phyloP scores from a whole-genome alignment of 306 rosid species.

The Begonia masoniana region DNA sequence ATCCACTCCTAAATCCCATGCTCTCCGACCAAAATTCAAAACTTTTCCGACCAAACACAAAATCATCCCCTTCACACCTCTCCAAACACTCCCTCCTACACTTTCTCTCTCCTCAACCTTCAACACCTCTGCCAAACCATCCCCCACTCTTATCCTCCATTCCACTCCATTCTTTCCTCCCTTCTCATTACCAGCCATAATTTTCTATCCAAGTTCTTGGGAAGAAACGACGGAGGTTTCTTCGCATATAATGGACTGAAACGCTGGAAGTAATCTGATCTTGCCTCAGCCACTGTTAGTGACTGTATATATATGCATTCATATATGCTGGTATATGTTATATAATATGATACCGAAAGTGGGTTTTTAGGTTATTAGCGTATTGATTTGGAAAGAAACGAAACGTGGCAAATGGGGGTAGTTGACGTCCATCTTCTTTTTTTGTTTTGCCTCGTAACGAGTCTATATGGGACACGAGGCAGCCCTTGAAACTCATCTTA shows the following conservation, averaged over 20 bases:
- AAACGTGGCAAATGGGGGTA: no score
- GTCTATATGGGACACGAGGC: no score
- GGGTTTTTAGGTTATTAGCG: no score
- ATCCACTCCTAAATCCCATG: slow-evolving; percentile 56
- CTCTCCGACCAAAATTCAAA: slow-evolving; percentile 37
- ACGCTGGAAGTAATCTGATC: background rate
- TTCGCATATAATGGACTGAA: background rate
- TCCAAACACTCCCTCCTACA: background rate
- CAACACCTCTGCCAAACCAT: background rate
- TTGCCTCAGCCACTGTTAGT: background rate
- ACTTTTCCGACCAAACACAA: slow-evolving; percentile 24
- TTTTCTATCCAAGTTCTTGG: background rate
- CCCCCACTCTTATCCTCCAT: background rate
- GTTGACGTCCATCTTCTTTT: no score
- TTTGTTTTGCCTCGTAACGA: no score
- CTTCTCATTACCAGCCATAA: background rate
- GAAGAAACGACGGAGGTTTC: no score
- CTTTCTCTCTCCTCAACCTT: background rate
- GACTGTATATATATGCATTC: background rate
- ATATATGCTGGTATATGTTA: background rate
- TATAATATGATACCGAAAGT: no score
- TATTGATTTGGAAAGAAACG: no score
- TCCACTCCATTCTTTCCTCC: background rate
- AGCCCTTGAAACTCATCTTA: no score
- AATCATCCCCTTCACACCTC: slow-evolving; percentile 10